Conservation (phyloP, 768 basidiomycete genomes). For the Mycena epipterygia region DNA sequence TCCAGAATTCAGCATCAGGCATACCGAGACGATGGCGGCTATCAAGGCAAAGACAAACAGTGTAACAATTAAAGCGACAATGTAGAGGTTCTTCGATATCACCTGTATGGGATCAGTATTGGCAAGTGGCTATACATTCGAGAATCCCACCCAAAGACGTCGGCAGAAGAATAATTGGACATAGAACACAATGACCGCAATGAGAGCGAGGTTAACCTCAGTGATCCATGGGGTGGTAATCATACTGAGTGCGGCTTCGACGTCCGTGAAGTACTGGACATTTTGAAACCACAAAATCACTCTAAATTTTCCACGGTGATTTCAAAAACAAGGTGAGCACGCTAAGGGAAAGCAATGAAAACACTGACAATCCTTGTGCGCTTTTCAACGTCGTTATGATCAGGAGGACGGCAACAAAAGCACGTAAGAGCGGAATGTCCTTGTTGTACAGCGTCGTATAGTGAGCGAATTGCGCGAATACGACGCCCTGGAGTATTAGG, state of each 20-base stretch:
- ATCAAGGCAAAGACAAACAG: no score
- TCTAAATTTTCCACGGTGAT: neutral
- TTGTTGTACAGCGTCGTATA: neutral
- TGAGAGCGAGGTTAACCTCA: no score
- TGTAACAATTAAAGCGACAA: neutral
- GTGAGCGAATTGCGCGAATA: slow-evolving; percentile 2
- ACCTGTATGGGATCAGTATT: no score
- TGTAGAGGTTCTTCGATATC: slow-evolving; percentile 8
- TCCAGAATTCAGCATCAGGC: neutral
- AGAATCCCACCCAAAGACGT: slow-evolving; percentile 12
- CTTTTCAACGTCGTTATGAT: neutral
- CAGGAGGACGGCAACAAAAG: neutral
- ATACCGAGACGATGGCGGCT: no score
- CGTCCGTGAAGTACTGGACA: slow-evolving; percentile 5
- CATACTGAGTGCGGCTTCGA: neutral
- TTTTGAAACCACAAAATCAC: slow-evolving; percentile 4
- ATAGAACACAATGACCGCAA: no score
- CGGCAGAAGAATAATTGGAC: no score
- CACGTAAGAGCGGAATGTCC: neutral
- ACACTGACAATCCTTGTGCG: neutral
- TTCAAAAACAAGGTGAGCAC: neutral
- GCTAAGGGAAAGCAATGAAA: neutral
- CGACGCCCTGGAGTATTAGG: neutral
- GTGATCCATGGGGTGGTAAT: neutral
- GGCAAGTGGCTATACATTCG: neutral